Base-by-base conservation (phyloP, 208 protist genomes). In the Lotmaria passim region DNA sequence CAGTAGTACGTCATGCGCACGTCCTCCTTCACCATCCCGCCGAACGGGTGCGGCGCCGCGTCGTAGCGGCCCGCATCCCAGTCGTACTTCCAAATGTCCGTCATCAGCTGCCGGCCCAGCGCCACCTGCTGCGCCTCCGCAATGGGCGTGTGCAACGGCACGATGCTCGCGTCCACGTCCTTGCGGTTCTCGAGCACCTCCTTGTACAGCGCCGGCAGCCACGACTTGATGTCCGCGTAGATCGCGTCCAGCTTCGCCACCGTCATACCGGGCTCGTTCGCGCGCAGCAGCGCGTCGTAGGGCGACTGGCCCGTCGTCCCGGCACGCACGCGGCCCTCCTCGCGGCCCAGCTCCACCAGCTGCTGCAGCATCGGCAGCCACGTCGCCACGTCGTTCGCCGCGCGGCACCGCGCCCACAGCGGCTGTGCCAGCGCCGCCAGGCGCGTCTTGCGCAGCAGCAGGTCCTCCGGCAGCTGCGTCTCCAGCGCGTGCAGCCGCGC, bases 1-100 rank as follows among this genome's bases (percentile, higher is more conserved):
- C 82, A 97, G 63, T 77, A 73, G 7, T 85, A 89, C 0, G 93
- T 94, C 47, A 97, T 85, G 41, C 87, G 84, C 8, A 76, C 63
- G 70, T 96, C 93, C 28, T 83, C 74, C 58, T 76, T 77, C 55
- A 79, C 61, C 51, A 83, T 81, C n/a, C 69, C 82, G 34, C 81
- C 88, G 64, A 97, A 96, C 2, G 90, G 87, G 68, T 96, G 93
- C 19, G 77, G 34, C 7, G 72, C 82, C 43, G 86, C 58, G 69
- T 95, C 90, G 50, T 91, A 61, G 7, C 87, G 77, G 19, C 90
- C 89, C 15, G 33, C 80, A 0, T 93, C 88, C 77, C 90, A 89
- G 62, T 91, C 81, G 59, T 86, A 94, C 43, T 76, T 69, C 83
- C 83, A 91, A 26, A 82, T 19, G 23, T 78, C 46, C 75, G 78